phyloP scores from a whole-genome alignment of 176 grass and related monocot species.

The Puya raimondii region DNA sequence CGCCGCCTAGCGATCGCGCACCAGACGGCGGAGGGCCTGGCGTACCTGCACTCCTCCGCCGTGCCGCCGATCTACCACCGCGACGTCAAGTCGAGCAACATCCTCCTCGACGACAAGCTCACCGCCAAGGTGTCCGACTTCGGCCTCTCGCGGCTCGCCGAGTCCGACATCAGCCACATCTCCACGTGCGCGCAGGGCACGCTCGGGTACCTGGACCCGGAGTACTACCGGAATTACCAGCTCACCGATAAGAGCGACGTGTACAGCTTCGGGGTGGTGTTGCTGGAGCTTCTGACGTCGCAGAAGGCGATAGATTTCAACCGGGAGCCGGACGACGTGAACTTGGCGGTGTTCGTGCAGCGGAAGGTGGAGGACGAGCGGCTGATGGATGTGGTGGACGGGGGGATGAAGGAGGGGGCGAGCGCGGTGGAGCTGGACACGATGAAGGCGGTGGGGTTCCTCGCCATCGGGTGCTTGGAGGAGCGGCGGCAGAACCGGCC shows the following conservation, averaged over 20 bases:
- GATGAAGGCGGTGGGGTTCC: constrained; percentile 56
- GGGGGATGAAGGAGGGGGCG: constrained; percentile 27
- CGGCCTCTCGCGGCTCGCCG: constrained; percentile 53
- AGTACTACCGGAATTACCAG: constrained; percentile 83
- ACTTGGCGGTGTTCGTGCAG: constrained; percentile 50
- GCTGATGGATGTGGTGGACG: constrained; percentile 50
- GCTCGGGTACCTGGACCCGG: constrained; percentile 66
- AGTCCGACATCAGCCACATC: constrained; percentile 64
- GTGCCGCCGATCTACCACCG: constrained; percentile 75
- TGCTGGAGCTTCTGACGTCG: constrained; percentile 81
- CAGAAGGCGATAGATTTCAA: constrained; percentile 64
- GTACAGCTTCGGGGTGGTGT: constrained; percentile 83
- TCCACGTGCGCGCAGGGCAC: constrained; percentile 84
- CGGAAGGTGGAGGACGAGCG: constrained; percentile 35
- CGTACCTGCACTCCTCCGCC: constrained; percentile 68
- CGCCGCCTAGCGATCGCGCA: constrained; percentile 47
- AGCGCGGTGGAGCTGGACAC: constrained; percentile 53
- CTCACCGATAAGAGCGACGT: constrained; percentile 85
- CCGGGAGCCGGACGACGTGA: constrained; percentile 52
- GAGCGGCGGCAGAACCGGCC: constrained; percentile 59
- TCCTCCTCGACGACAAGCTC: constrained; percentile 56
- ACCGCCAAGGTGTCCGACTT: constrained; percentile 73
- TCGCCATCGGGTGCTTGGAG: constrained; percentile 62
- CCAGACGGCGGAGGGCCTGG: constrained; percentile 60
- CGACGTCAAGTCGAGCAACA: constrained; percentile 84